Percentiles rank a stretch among this genome's conserved stretches.
Evolutionary conservation across 2,329 filamentous ascomycete genomes (phyloP).

Genomic region (Grosmannia serpens): DNA sequence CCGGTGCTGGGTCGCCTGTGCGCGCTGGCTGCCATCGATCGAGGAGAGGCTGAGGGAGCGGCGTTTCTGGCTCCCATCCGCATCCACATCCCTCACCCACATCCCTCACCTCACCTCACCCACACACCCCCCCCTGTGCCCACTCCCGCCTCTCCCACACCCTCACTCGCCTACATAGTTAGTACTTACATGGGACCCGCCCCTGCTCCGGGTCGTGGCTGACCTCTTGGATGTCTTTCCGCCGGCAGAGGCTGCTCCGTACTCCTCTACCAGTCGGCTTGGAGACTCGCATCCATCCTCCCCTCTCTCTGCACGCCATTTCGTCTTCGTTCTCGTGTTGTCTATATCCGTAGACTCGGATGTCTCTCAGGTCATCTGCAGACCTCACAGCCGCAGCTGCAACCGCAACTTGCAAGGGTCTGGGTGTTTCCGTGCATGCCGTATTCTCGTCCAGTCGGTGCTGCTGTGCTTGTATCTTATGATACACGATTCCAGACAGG

Average conservation of each 20-base stretch:
- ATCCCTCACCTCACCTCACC: not conserved
- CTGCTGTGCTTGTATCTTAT: not conserved
- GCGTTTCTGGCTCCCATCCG: not conserved
- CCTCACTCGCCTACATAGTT: not conserved
- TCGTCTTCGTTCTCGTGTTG: not conserved
- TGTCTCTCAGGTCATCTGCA: not conserved
- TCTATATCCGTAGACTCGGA: not conserved
- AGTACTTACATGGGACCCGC: not conserved
- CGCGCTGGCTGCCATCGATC: not conserved
- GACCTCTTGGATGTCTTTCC: not conserved
- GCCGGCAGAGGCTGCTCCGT: not conserved
- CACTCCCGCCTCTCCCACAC: not conserved
- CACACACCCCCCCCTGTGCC: not conserved
- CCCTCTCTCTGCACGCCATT: not conserved
- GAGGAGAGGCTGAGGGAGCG: not conserved
- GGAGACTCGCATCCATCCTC: not conserved
- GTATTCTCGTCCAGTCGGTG: not conserved
- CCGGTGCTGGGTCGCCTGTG: not conserved
- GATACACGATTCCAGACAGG: not conserved
- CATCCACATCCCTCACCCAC: not conserved
- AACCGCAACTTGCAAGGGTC: not conserved
- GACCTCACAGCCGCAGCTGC: not conserved
- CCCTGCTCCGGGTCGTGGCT: not conserved
- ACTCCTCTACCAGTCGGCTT: not conserved
- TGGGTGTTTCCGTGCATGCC: not conserved